Evolutionary conservation across 805 yeast genomes (phyloP), one percentile per base, ranked within the genome.

Genomic region (Limtongia smithiae): DNA sequence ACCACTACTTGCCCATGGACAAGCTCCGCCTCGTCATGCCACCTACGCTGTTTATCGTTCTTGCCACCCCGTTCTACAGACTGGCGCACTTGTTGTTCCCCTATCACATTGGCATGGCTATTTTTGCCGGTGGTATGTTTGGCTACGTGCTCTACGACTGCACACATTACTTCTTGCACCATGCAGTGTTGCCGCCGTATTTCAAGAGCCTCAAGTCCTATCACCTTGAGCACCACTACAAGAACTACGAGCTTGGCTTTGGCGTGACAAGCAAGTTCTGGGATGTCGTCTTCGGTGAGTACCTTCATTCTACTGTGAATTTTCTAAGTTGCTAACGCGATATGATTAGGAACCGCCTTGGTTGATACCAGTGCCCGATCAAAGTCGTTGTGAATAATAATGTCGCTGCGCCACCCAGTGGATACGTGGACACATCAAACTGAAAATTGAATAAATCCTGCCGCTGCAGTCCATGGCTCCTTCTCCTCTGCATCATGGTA

Each of bases 1-100:
- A 93, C 68, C 99, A 93, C 69, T 93, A 86, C 68, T 76, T 93
- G 60, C 99, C 99, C 56, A 93, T 94, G 98, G 99, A 93, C 71
- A 79, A 79, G 52, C 74, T 80, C 66, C 81, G 99, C 66, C 78
- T 93, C 62, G 99, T 93, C 32, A 84, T 93, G 85, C 99, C 99
- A 2, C 99, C 99, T 42, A 75, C 97, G 0, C 71, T 93, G 64
- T 83, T 91, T 57, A 55, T 83, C 14, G 68, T 77, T 2, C 71
- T 93, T 55, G 81, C 88, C 41, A 78, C 75, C 34, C 99, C 99
- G 39, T 78, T 93, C 68, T 86, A 85, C 71, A 79, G 71, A 58
- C 67, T 86, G 46, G 93, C 93, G 15, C 93, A 89, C 63, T 65
- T 72, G 3, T 55, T 89, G 6, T 76, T 93, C 60, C 95, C 97